phyloP scores from a whole-genome alignment of 805 yeast genomes.

The Torulaspora delbrueckii region DNA sequence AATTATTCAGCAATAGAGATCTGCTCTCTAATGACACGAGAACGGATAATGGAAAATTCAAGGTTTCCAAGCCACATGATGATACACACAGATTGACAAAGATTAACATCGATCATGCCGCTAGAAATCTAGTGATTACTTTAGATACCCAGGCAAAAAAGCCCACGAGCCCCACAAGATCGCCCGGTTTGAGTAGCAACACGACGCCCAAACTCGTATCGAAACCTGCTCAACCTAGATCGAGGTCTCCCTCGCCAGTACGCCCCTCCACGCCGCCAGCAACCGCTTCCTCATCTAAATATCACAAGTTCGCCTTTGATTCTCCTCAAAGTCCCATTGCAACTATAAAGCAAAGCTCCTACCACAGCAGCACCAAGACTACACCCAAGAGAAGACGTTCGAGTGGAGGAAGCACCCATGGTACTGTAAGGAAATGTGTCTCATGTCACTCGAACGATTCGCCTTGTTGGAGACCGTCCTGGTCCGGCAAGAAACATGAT shows the following conservation, averaged over 20 bases:
- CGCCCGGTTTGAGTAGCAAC: neutral
- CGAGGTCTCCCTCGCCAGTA: conserved; percentile 17
- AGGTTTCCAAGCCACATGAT: conserved; percentile 8
- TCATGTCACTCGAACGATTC: conserved; percentile 88
- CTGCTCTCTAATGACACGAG: conserved; percentile 26
- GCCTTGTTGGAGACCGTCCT: conserved; percentile 98
- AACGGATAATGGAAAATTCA: conserved; percentile 11
- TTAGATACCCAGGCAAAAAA: conserved; percentile 11
- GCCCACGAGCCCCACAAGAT: conserved; percentile 5
- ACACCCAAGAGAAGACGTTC: conserved; percentile 13
- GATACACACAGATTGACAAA: conserved; percentile 6
- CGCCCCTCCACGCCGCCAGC: conserved; percentile 16
- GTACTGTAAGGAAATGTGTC: conserved; percentile 57
- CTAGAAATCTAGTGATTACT: conserved; percentile 19
- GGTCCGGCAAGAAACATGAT: conserved; percentile 80
- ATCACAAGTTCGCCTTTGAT: conserved; percentile 22
- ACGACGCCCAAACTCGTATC: conserved; percentile 1
- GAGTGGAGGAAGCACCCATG: conserved; percentile 11
- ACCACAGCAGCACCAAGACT: conserved; percentile 7
- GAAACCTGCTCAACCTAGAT: conserved; percentile 7
- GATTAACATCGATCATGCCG: conserved; percentile 12
- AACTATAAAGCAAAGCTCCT: conserved; percentile 9
- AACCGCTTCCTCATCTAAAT: conserved; percentile 16
- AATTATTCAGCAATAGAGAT: conserved; percentile 31
- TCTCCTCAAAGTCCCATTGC: conserved; percentile 20